A percentile compares a stretch with the other conserved stretches of the same genome.
Evolutionary conservation across 2,329 filamentous ascomycete genomes (phyloP).

Genomic region (Fusarium siculi): DNA sequence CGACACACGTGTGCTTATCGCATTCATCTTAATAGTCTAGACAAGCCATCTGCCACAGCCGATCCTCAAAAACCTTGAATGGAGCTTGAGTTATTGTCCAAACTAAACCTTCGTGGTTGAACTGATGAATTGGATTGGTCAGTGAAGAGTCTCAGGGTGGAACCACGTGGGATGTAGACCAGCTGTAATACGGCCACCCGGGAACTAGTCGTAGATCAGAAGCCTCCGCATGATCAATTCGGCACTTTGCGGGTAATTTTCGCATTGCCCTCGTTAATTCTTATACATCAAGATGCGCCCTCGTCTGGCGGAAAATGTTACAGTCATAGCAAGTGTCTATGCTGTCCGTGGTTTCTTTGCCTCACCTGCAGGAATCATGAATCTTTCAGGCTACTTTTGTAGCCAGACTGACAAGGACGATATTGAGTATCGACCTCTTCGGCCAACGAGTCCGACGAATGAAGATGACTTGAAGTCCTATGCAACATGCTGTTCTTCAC

Average conservation of each 20-base stretch:
- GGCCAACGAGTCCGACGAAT: background rate
- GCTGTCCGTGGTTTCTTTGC: background rate
- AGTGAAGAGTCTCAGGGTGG: slow-evolving; percentile 17
- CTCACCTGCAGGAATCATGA: slow-evolving; percentile 4
- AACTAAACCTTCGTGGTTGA: slow-evolving; percentile 30
- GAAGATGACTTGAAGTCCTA: background rate
- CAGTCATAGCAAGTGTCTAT: background rate
- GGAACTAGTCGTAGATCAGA: slow-evolving; percentile 4
- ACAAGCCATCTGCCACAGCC: background rate
- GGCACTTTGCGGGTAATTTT: slow-evolving; percentile 20
- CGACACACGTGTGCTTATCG: slow-evolving; percentile 8
- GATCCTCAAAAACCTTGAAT: background rate
- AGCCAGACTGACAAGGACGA: slow-evolving; percentile 18
- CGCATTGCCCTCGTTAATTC: background rate
- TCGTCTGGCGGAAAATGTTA: background rate
- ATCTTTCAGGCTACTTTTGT: slow-evolving; percentile 17
- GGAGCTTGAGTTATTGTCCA: background rate
- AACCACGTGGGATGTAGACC: slow-evolving; percentile 34
- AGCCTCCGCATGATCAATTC: slow-evolving; percentile 25
- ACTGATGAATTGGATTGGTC: slow-evolving; percentile 29
- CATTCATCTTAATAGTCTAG: background rate
- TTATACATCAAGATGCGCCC: slow-evolving; percentile 3
- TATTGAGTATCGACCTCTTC: slow-evolving; percentile 26
- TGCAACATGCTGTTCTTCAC: background rate
- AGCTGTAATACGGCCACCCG: slow-evolving; percentile 32